A percentile compares a stretch with the other conserved stretches of the same genome.
phyloP scores from a whole-genome alignment of 75 land plant species.

The Sequoia sempervirens region DNA sequence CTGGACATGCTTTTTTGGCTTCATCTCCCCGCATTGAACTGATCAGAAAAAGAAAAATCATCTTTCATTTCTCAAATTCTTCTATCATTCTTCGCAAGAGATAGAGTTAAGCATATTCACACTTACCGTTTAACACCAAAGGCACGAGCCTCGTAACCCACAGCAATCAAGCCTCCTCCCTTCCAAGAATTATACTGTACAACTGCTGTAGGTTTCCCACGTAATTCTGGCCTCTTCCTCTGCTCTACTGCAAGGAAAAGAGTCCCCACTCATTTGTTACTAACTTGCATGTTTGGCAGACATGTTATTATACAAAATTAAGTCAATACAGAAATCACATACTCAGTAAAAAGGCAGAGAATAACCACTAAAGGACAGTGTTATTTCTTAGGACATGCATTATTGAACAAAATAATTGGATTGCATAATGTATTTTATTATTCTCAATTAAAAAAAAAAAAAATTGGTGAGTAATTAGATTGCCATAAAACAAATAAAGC shows the following conservation, averaged over 20 bases:
- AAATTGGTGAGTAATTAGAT: background rate
- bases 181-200: constrained; percentile 98
- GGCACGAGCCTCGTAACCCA: constrained; percentile 92
- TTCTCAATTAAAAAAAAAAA: background rate
- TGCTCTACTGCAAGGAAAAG: constrained; percentile 73
- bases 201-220: constrained; percentile 88
- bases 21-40: constrained; percentile 98
- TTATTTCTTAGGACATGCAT: background rate
- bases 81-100: background rate
- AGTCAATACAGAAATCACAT: background rate
- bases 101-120: constrained; percentile 3
- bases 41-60: constrained; percentile 10
- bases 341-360: background rate
- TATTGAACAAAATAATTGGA: background rate
- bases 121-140: constrained; percentile 86
- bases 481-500: background rate
- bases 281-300: background rate
- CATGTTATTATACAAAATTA: background rate
- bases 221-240: constrained; percentile 70
- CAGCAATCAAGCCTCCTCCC: constrained; percentile 95
- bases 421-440: background rate
- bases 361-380: background rate
- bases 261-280: background rate
- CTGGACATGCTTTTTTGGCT: constrained; percentile 83
- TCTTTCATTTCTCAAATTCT: background rate